Percentiles rank a stretch among this genome's conserved stretches.
phyloP scores from a whole-genome alignment of 768 basidiomycete genomes.

The Leucocoprinus sp. region DNA sequence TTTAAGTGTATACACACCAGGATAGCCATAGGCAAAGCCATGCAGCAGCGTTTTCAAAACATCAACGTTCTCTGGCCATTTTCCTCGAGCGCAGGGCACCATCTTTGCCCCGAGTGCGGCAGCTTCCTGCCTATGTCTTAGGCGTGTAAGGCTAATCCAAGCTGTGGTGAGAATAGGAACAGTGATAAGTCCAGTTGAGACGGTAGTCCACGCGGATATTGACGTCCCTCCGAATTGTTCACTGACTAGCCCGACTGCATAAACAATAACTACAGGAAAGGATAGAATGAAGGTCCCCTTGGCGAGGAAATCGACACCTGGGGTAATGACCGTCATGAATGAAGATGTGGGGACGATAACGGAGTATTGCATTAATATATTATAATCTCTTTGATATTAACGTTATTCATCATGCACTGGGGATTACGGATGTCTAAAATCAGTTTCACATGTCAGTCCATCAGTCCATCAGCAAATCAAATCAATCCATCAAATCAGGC shows the following conservation, averaged over 20 bases:
- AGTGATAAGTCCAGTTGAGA: constrained; percentile 20
- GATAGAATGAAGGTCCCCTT: constrained; percentile 16
- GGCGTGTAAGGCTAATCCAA: constrained; percentile 21
- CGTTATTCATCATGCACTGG: no score
- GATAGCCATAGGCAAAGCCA: constrained; percentile 38
- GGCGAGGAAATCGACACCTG: constrained; percentile 27
- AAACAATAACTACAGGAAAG: constrained; percentile 11
- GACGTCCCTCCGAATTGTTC: constrained; percentile 13
- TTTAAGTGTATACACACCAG: constrained; percentile 25
- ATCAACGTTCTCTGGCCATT: constrained; percentile 37
- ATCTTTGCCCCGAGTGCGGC: constrained; percentile 37
- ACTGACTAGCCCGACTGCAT: constrained; percentile 11
- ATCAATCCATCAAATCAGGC: no score
- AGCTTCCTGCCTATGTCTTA: constrained; percentile 29
- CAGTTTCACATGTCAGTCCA: no score
- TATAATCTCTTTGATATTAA: no score
- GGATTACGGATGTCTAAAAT: no score
- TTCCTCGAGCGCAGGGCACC: no score
- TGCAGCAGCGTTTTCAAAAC: constrained; percentile 27
- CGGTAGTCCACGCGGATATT: constrained; percentile 31
- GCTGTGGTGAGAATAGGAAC: constrained; percentile 27
- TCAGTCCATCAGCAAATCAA: no score
- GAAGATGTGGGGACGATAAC: no score
- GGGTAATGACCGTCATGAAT: constrained; percentile 24
- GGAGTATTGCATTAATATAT: no score